A percentile compares a stretch with the other conserved stretches of the same genome.
Conservation (phyloP, 192 early-diverging fungal genomes). For the Allomyces arbusculus region DNA sequence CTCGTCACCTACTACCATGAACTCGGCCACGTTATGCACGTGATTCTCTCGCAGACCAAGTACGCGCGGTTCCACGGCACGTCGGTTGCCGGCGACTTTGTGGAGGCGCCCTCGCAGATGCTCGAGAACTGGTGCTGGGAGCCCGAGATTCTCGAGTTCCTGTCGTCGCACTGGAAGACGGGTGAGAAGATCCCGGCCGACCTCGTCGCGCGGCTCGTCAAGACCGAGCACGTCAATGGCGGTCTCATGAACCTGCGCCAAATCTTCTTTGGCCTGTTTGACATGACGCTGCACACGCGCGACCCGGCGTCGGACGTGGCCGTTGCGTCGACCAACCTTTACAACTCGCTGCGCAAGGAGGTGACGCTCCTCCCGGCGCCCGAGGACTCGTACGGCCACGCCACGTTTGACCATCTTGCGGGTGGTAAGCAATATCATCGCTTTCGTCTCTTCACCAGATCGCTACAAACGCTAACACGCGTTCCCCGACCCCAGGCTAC, state of each 20-base stretch:
- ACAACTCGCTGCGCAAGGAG: conserved; percentile 19
- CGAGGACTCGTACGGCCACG: conserved; percentile 6
- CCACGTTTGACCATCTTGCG: conserved; percentile 47
- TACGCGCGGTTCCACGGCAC: conserved; percentile 57
- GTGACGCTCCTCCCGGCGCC: conserved; percentile 13
- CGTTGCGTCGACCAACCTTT: conserved; percentile 11
- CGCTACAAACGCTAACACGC: too few relatives aligned
- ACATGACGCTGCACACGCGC: conserved; percentile 48
- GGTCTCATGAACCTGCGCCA: conserved; percentile 54
- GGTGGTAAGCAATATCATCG: conserved; percentile 40
- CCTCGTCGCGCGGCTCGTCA: conserved; percentile 43
- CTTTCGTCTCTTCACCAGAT: background rate
- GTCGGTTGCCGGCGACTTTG: conserved; percentile 58
- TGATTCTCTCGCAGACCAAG: conserved; percentile 52
- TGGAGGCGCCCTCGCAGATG: conserved; percentile 80
- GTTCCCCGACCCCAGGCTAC: too few relatives aligned
- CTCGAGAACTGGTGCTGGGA: conserved; percentile 70
- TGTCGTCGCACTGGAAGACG: conserved; percentile 50
- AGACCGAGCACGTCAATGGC: conserved; percentile 53
- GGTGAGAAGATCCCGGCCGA: conserved; percentile 47
- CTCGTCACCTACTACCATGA: conserved; percentile 71
- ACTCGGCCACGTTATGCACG: conserved; percentile 47
- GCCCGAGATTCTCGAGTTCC: conserved; percentile 24
- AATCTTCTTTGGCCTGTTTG: conserved; percentile 54
- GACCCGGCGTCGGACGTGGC: conserved; percentile 20